phyloP scores from a whole-genome alignment of 495 filamentous ascomycete genomes.

The Aspergillus campestris region DNA sequence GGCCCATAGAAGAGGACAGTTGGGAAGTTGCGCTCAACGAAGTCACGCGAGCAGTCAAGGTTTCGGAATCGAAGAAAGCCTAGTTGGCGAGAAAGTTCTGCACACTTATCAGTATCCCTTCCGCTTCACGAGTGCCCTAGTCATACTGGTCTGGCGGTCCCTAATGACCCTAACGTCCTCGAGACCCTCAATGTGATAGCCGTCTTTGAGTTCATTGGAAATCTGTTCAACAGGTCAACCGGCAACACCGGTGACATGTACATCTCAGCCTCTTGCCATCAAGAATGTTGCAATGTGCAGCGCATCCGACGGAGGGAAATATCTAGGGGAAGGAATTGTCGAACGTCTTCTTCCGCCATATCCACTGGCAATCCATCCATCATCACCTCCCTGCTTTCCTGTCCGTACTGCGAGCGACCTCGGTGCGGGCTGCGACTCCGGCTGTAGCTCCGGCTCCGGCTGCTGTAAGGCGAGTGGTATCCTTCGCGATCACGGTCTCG shows the following conservation, averaged over 20 bases:
- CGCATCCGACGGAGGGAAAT: constrained; percentile 5
- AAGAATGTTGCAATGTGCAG: constrained; percentile 11
- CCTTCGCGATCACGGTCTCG: constrained; percentile 49
- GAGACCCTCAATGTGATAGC: constrained; percentile 48
- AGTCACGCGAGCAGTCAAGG: constrained; percentile 51
- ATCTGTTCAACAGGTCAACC: constrained; percentile 44
- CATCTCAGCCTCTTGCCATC: constrained; percentile 37
- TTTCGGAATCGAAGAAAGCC: constrained; percentile 60
- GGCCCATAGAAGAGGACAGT: constrained; percentile 48
- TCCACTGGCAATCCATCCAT: constrained; percentile 53
- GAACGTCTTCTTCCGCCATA: constrained; percentile 56
- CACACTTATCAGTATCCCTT: constrained; percentile 1
- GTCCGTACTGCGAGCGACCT: constrained; percentile 37
- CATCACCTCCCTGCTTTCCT: constrained; percentile 51
- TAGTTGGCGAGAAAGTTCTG: constrained; percentile 54
- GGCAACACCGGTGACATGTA: constrained; percentile 25
- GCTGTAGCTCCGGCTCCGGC: constrained; percentile 29
- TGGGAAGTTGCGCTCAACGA: constrained; percentile 60
- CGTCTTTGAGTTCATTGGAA: constrained; percentile 49
- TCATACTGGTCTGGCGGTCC: constrained; percentile 56
- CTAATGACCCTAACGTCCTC: constrained; percentile 60
- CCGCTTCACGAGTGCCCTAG: background rate
- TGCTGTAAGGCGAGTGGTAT: constrained; percentile 43
- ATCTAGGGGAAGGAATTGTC: constrained; percentile 34
- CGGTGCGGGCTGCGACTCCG: constrained; percentile 34